Percentiles rank a stretch among this genome's conserved stretches.
These are phyloP conservation scores for Penicillium paradoxum DNA, from an alignment of 495 filamentous ascomycete genomes.

Conservation along the genomic window DNA sequence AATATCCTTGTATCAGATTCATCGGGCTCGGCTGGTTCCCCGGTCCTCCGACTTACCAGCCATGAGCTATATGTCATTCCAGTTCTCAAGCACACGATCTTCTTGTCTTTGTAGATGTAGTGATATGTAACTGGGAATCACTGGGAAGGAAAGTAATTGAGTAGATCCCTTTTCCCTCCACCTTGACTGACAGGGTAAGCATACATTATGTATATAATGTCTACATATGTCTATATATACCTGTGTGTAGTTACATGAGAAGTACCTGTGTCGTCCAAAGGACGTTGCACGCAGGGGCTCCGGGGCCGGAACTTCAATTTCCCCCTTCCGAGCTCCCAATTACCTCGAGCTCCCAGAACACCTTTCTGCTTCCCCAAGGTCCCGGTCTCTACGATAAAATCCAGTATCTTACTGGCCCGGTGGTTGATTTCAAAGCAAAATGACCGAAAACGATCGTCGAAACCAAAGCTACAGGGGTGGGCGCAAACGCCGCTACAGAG, in stretches of 20 bases:
- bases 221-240: too few species aligned
- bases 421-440: conserved; percentile 25
- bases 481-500: conserved; percentile 62
- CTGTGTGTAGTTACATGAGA: too few species aligned
- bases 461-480: conserved; percentile 53
- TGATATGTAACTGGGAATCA: conserved; percentile 4
- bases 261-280: too few species aligned
- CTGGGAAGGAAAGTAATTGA: not conserved
- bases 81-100: conserved; percentile 29
- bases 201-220: too few species aligned
- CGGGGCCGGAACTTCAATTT: conserved; percentile 13
- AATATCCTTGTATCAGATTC: conserved; percentile 20
- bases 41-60: conserved; percentile 14
- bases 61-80: conserved; percentile 31
- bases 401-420: not conserved
- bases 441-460: conserved; percentile 73
- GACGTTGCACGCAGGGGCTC: not conserved
- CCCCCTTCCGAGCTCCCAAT: conserved; percentile 10
- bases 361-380: not conserved
- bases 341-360: conserved; percentile 10
- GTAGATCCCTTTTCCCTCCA: not conserved
- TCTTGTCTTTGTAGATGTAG: conserved; percentile 14
- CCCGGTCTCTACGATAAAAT: not conserved
- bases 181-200: not conserved
- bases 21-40: conserved; percentile 20